phyloP scores from a whole-genome alignment of 768 basidiomycete genomes.

The Mycena maculata region DNA sequence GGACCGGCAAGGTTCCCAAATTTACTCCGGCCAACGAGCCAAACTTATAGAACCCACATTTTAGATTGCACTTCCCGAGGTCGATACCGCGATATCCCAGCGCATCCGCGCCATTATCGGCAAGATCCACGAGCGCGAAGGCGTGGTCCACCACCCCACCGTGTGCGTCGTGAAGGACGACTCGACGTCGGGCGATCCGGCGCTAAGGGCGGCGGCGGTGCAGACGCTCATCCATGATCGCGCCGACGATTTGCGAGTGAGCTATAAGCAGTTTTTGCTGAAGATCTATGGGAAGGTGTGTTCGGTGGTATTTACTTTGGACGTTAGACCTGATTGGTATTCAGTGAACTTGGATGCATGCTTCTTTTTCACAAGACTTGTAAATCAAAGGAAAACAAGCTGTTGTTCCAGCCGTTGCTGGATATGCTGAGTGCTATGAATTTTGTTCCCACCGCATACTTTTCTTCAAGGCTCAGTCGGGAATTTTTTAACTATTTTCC shows the following conservation, averaged over 20 bases:
- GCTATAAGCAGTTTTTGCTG: constrained; percentile 60
- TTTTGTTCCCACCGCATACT: too few relatives aligned
- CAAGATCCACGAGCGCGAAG: constrained; percentile 59
- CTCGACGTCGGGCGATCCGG: constrained; percentile 48
- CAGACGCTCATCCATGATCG: constrained; percentile 62
- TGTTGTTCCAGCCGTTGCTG: too few relatives aligned
- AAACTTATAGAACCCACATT: not conserved
- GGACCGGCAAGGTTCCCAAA: constrained; percentile 55
- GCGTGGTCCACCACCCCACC: constrained; percentile 59
- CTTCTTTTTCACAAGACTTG: too few relatives aligned
- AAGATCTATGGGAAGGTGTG: constrained; percentile 54
- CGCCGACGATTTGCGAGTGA: constrained; percentile 55
- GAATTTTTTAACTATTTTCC: too few relatives aligned
- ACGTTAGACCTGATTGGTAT: too few relatives aligned
- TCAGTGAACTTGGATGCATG: too few relatives aligned
- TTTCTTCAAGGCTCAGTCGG: too few relatives aligned
- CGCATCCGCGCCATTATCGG: constrained; percentile 61
- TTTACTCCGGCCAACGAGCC: not conserved
- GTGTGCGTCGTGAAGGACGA: constrained; percentile 67
- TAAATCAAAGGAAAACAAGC: too few relatives aligned
- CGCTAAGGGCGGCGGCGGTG: constrained; percentile 58
- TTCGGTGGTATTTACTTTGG: too few relatives aligned
- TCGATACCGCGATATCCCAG: constrained; percentile 63
- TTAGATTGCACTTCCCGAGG: constrained; percentile 56
- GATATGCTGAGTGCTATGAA: too few relatives aligned